Evolutionary conservation across 2,329 filamentous ascomycete species (phyloP).

Genomic region (Rhynchosporium agropyri): DNA sequence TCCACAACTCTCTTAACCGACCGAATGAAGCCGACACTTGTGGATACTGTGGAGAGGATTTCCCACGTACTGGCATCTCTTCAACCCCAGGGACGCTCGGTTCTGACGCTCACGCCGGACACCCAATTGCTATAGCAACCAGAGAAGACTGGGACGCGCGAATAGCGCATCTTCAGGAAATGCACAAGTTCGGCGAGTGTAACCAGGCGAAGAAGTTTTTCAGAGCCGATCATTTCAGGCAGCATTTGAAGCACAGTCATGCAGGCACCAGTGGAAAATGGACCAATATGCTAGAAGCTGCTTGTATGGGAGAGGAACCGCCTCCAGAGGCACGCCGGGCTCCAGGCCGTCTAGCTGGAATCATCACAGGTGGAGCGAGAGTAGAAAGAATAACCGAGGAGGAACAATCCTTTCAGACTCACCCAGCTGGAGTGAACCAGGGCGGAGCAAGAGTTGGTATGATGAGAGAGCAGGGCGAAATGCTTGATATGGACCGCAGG

Average conservation of each 20-base stretch:
- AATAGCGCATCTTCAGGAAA: constrained; percentile 82
- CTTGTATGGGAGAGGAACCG: constrained; percentile 89
- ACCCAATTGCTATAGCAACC: constrained; percentile 55
- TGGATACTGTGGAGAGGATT: constrained; percentile 95
- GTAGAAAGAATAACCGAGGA: constrained; percentile 41
- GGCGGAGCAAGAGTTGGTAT: too few species aligned
- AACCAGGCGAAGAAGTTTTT: constrained; percentile 99
- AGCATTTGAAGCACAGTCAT: constrained; percentile 97
- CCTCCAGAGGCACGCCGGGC: constrained; percentile 48
- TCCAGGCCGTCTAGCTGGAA: constrained; percentile 30
- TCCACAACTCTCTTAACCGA: constrained; percentile 75
- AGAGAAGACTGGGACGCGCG: constrained; percentile 87
- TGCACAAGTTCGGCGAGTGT: constrained; percentile 97
- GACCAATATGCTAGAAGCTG: constrained; percentile 97
- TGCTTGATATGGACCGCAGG: constrained; percentile 26
- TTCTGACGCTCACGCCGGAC: constrained; percentile 44
- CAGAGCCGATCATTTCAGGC: constrained; percentile 94
- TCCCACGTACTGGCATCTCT: constrained; percentile 49
- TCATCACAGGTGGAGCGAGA: constrained; percentile 35
- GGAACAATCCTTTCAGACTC: constrained; percentile 28
- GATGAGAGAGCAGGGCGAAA: constrained; percentile 13
- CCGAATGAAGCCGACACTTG: constrained; percentile 77
- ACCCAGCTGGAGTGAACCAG: too few species aligned
- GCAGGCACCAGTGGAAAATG: constrained; percentile 95
- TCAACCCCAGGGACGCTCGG: constrained; percentile 40